Conservation (phyloP, 768 basidiomycete genomes). For the Boletus tomentosulus region DNA sequence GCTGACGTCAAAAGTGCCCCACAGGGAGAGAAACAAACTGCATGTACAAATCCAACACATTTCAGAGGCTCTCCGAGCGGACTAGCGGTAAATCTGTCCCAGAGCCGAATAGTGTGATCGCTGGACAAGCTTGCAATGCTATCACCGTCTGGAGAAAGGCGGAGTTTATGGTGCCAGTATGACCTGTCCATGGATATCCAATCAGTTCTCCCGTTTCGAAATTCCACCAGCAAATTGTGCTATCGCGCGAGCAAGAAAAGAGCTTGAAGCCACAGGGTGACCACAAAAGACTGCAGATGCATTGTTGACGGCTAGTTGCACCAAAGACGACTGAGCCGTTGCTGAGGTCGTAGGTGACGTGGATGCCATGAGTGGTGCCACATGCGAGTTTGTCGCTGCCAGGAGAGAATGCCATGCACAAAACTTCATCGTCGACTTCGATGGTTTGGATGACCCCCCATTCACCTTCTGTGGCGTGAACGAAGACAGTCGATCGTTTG, state of each 20-base stretch:
- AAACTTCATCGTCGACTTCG: neutral
- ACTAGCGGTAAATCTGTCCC: neutral
- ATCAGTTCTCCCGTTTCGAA: neutral
- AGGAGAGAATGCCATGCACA: neutral
- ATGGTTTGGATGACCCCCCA: neutral
- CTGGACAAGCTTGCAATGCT: conserved; percentile 1
- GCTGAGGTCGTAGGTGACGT: too few relatives aligned
- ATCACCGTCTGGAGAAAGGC: neutral
- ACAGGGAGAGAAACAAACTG: conserved; percentile 5
- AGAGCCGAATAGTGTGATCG: conserved; percentile 2
- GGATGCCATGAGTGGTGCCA: neutral
- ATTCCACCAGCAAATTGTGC: neutral
- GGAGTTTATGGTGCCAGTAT: neutral
- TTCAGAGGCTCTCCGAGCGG: neutral
- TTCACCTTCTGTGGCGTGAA: neutral
- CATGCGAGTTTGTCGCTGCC: neutral
- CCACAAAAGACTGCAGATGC: neutral
- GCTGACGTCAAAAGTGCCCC: conserved; percentile 1
- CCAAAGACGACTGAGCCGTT: too few relatives aligned
- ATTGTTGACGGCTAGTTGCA: neutral
- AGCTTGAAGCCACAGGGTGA: conserved; percentile 1
- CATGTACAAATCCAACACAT: neutral
- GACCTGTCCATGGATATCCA: conserved; percentile 11
- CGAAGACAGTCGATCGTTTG: neutral
- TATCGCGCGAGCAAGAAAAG: neutral